Conservation (phyloP, 1,284 basidiomycete species). For the Trametes sp. region DNA sequence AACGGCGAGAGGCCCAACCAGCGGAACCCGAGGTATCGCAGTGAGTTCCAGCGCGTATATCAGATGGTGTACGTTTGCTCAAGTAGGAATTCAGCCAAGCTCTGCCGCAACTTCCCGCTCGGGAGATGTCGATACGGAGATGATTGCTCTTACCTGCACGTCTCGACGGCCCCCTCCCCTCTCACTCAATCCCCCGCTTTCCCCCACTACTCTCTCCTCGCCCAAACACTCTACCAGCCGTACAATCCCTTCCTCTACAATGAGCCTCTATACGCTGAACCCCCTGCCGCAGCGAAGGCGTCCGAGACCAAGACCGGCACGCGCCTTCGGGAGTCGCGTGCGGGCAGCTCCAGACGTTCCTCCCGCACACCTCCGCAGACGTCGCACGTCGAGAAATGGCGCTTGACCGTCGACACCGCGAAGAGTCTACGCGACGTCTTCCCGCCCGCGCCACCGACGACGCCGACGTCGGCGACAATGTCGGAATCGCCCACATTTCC, state of each 20-base stretch:
- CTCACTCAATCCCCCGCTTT: conserved; percentile 5
- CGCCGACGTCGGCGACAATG: conserved; percentile 22
- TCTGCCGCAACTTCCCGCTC: conserved; percentile 40
- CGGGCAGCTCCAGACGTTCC: background rate
- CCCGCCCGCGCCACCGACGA: conserved; percentile 30
- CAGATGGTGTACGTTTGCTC: background rate
- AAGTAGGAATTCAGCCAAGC: conserved; percentile 33
- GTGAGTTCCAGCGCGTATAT: conserved; percentile 7
- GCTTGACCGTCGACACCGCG: conserved; percentile 12
- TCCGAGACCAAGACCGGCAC: background rate
- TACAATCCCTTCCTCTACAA: conserved; percentile 2
- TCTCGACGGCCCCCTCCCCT: conserved; percentile 16
- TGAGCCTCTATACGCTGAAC: background rate
- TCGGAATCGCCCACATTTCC: background rate
- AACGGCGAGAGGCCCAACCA: conserved; percentile 6
- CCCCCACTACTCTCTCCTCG: conserved; percentile 9
- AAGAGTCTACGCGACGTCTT: background rate
- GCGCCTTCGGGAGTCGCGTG: background rate
- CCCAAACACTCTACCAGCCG: conserved; percentile 18
- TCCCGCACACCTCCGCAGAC: conserved; percentile 4
- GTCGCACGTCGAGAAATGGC: conserved; percentile 23
- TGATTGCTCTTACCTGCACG: conserved; percentile 39
- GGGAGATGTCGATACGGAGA: conserved; percentile 40
- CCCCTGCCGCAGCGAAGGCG: background rate
- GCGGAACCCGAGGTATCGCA: conserved; percentile 24